phyloP scores from a whole-genome alignment of 192 early-diverging fungal species.

The Rhizophagus clarus region DNA sequence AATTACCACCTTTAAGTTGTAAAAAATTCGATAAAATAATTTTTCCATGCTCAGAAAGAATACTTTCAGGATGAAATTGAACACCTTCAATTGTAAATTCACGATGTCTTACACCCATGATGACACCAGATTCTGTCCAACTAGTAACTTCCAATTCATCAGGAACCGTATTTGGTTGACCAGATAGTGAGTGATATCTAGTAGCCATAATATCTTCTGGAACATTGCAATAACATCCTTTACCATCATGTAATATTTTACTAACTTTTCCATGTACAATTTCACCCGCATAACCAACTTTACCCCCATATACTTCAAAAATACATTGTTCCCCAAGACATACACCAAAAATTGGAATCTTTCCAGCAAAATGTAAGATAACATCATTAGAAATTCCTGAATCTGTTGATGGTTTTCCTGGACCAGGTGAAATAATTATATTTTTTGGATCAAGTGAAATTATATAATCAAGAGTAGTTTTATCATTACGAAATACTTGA shows the following conservation, averaged over 20 bases:
- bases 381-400: conserved; percentile 90
- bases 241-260: conserved; percentile 86
- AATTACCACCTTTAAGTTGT: conserved; percentile 80
- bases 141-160: conserved; percentile 83
- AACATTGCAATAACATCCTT: conserved; percentile 83
- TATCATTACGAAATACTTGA: conserved; percentile 90
- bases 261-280: conserved; percentile 97
- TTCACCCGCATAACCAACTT: conserved; percentile 91
- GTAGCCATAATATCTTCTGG: conserved; percentile 87
- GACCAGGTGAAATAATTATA: conserved; percentile 96
- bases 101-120: conserved; percentile 97
- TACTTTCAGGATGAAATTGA: conserved; percentile 98
- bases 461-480: conserved; percentile 85
- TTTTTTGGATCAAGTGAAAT: conserved; percentile 84
- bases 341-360: conserved; percentile 94
- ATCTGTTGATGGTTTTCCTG: conserved; percentile 88
- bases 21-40: conserved; percentile 92
- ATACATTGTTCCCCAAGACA: conserved; percentile 99
- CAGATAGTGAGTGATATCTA: conserved; percentile 96
- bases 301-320: conserved; percentile 94
- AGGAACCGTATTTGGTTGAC: conserved; percentile 80
- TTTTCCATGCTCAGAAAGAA: conserved; percentile 90
- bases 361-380: conserved; percentile 87
- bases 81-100: conserved; percentile 90
- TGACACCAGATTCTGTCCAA: conserved; percentile 76